Evolutionary conservation across 345 rosid genomes (phyloP).

Genomic region (Linum trigynum): DNA sequence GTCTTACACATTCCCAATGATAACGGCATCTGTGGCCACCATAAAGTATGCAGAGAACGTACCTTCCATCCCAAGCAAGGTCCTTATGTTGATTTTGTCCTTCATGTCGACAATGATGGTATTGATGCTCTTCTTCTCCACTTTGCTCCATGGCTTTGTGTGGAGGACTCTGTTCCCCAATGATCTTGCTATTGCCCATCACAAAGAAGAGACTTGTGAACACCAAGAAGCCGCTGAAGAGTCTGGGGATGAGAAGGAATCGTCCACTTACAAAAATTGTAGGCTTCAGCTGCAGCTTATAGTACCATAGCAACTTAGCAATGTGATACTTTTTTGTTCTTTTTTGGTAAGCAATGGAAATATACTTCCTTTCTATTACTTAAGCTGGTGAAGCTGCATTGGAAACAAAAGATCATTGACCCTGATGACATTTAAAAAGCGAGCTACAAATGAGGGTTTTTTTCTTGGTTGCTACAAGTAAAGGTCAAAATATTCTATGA

Average conservation of each 20-base stretch:
- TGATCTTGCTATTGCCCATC: conserved; percentile 81
- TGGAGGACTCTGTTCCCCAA: conserved; percentile 71
- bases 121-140: conserved; percentile 46
- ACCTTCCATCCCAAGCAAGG: conserved; percentile 48
- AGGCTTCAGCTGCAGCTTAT: too few relatives aligned
- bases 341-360: neutral
- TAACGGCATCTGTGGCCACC: conserved; percentile 80
- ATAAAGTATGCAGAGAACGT: conserved; percentile 81
- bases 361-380: neutral
- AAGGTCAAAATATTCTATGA: neutral
- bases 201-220: conserved; percentile 49
- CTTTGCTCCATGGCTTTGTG: conserved; percentile 71
- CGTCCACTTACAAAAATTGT: neutral
- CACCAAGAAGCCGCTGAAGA: conserved; percentile 20
- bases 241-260: conserved; percentile 23
- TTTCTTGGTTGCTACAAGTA: neutral
- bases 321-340: too few relatives aligned
- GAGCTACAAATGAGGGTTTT: neutral
- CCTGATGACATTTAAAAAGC: conserved; percentile 2
- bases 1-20: conserved; percentile 97
- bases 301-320: too few relatives aligned
- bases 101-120: conserved; percentile 81
- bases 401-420: neutral
- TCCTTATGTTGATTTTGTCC: conserved; percentile 60
- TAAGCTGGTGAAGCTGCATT: neutral